Conservation (phyloP, 2,329 filamentous ascomycete genomes). For the Talaromyces pinophilus region DNA sequence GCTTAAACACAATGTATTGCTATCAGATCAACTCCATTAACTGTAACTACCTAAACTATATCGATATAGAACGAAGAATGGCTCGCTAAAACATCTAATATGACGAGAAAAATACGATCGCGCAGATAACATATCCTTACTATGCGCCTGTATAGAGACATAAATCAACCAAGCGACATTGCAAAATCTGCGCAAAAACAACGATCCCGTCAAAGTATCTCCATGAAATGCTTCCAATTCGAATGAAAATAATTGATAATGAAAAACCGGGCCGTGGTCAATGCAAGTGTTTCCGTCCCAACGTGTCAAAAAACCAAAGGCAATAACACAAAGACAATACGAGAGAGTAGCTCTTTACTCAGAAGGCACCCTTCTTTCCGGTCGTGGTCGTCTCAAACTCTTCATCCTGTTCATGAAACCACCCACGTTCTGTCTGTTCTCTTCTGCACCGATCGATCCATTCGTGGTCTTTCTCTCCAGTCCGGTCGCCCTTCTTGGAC, state of each 20-base stretch:
- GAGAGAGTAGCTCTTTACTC: constrained; percentile 2
- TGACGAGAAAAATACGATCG: constrained; percentile 3
- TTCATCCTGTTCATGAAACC: constrained; percentile 79
- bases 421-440: constrained; percentile 50
- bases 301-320: constrained; percentile 8
- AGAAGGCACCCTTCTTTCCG: constrained; percentile 32
- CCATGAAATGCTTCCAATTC: constrained; percentile 27
- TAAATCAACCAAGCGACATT: not conserved
- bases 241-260: constrained; percentile 11
- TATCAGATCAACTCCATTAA: constrained; percentile 2
- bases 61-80: constrained; percentile 1
- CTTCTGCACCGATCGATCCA: constrained; percentile 44
- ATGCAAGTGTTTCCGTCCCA: not conserved
- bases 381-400: constrained; percentile 65
- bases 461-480: constrained; percentile 67
- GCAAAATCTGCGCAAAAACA: constrained; percentile 28
- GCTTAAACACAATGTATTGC: not conserved
- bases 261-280: not conserved
- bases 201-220: constrained; percentile 35
- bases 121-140: not conserved
- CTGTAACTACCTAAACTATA: constrained; percentile 12
- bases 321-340: not conserved
- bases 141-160: not conserved
- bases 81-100: constrained; percentile 15
- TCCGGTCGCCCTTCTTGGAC: constrained; percentile 54